Evolutionary conservation across 176 grass and related monocot genomes (phyloP), one percentile per base, ranked within the genome.

Genomic region (Oryza officinalis): DNA sequence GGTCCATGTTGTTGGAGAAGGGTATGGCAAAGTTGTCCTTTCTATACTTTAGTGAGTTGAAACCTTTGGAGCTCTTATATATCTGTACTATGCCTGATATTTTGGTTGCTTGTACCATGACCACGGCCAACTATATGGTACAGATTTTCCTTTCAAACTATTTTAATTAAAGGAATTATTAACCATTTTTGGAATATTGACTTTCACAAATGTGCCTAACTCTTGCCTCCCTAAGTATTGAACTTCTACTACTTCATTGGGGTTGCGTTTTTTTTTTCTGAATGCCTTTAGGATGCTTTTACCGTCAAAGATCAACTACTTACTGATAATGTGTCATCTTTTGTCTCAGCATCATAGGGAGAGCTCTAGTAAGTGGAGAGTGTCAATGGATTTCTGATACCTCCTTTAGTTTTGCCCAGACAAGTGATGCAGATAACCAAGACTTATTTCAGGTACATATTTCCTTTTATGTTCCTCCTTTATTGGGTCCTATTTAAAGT

Each of bases 1-100:
- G 54, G 84, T 92, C 76, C 93, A 98, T 84, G 69, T 98, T 60
- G 87, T 93, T 69, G 96, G 96, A 83, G 93, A 98, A 98, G 96
- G 96, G 96, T 98, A 94, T 47, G 71, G 2, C 57, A 25, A 66
- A 68, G 44, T 74, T 81, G 45, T 69, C 13, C 27, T 67, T 38
- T 37, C 38, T 80, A 7, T 84, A 26, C 13, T 85, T 74, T 4
- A 47, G 65, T 85, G 22, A 71, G 17, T 60, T 66, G 6, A 35
- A 35, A 89, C 60, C 86, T 77, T 81, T 65, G 32, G 45, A 50
- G 75, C 27, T 73, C 44, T 82, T 72, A 20, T 73, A 38, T 35
- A 15, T 10, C 32, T 33, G 20, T 66, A 67, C 44, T 46, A 57
- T 22, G 17, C 59, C 18, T 67, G 32, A 27, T 63, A 43, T 27